phyloP scores from a whole-genome alignment of 2,329 filamentous ascomycete species.

The Aureobasidium leucospermi region DNA sequence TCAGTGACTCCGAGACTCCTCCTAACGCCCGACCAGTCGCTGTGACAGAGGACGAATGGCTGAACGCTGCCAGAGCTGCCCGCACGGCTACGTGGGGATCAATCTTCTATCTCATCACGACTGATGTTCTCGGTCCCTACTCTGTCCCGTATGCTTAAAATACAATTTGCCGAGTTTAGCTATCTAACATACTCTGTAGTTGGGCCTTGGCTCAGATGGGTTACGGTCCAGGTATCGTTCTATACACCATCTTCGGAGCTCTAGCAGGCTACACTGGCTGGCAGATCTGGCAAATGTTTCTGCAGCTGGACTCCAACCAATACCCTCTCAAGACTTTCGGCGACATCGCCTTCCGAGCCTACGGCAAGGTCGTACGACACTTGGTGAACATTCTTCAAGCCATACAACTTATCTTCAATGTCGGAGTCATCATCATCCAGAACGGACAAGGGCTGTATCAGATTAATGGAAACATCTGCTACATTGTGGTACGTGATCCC shows the following conservation, averaged over 20 bases:
- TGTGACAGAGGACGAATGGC: slow-evolving; percentile 28
- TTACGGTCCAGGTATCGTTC: slow-evolving; percentile 30
- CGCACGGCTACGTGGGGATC: slow-evolving; percentile 30
- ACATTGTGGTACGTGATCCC: slow-evolving; percentile 36
- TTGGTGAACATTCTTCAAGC: slow-evolving; percentile 34
- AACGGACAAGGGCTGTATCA: slow-evolving; percentile 40
- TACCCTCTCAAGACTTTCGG: slow-evolving; percentile 36
- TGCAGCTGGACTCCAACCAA: slow-evolving; percentile 33
- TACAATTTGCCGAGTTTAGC: neutral
- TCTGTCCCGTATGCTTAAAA: slow-evolving; percentile 21
- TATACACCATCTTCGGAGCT: slow-evolving; percentile 32
- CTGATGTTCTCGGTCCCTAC: slow-evolving; percentile 34
- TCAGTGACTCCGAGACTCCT: neutral
- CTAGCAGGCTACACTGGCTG: slow-evolving; percentile 32
- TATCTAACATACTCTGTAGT: neutral
- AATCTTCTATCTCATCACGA: slow-evolving; percentile 40
- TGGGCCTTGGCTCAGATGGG: slow-evolving; percentile 27
- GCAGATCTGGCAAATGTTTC: slow-evolving; percentile 34
- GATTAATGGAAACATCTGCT: slow-evolving; percentile 41
- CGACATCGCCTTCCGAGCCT: slow-evolving; percentile 35
- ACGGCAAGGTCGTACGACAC: slow-evolving; percentile 30
- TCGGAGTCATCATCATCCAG: slow-evolving; percentile 45
- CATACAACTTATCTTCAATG: slow-evolving; percentile 42
- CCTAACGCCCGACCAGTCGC: neutral
- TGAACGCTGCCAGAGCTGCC: slow-evolving; percentile 27